A percentile compares a stretch with the other conserved stretches of the same genome.
These are phyloP conservation scores for Cordyceps cicadae DNA, from an alignment of 2,329 filamentous ascomycete genomes.

Conservation along the genomic window DNA sequence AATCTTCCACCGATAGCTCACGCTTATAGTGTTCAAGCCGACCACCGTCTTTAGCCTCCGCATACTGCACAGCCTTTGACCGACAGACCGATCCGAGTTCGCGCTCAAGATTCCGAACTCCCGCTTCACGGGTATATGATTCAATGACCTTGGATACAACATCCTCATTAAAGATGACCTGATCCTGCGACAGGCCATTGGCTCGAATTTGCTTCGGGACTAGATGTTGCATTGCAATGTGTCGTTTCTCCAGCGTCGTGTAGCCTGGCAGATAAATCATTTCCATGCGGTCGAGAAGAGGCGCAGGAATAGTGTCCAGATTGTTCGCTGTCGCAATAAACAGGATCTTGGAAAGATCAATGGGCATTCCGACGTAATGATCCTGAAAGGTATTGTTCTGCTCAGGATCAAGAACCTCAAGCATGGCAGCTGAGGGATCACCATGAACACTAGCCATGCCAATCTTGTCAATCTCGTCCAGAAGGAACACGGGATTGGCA, in stretches of 20 bases:
- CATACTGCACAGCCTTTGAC: constrained; percentile 89
- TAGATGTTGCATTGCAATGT: constrained; percentile 89
- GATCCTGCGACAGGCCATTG: constrained; percentile 71
- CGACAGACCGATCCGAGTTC: constrained; percentile 93
- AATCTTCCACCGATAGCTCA: constrained; percentile 64
- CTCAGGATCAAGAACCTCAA: constrained; percentile 94
- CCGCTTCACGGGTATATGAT: constrained; percentile 90
- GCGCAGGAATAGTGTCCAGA: constrained; percentile 89
- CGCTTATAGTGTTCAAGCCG: constrained; percentile 64
- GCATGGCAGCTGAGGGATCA: constrained; percentile 93
- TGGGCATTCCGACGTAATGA: constrained; percentile 91
- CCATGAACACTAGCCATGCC: constrained; percentile 86
- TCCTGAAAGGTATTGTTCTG: constrained; percentile 94
- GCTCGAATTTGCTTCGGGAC: constrained; percentile 90
- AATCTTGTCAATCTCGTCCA: constrained; percentile 98
- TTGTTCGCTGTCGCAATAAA: constrained; percentile 97
- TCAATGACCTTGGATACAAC: constrained; percentile 94
- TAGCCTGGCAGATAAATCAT: constrained; percentile 90
- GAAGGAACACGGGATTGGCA: constrained; percentile 85
- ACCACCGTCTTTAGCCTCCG: constrained; percentile 74
- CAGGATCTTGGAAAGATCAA: constrained; percentile 90
- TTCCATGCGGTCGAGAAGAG: constrained; percentile 93
- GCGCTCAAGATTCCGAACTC: constrained; percentile 90
- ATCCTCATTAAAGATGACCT: constrained; percentile 69
- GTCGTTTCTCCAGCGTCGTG: constrained; percentile 91